A percentile compares a stretch with the other conserved stretches of the same genome.
These are phyloP conservation scores for Jimgerdemannia lactiflua DNA, from an alignment of 192 early-diverging fungal genomes.

Conservation along the genomic window DNA sequence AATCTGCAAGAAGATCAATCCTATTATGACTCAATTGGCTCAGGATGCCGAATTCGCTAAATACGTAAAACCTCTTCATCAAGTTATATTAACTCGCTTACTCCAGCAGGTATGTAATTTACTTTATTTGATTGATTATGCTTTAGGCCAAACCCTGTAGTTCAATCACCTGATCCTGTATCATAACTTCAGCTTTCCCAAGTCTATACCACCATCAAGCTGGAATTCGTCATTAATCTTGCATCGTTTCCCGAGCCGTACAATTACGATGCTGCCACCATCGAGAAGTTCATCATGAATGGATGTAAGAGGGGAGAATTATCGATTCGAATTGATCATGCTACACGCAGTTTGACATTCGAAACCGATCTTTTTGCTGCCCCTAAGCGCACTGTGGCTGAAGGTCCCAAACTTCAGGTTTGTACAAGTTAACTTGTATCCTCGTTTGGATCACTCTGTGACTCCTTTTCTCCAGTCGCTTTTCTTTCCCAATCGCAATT, in stretches of 20 bases:
- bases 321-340: constrained; percentile 93
- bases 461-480: background rate
- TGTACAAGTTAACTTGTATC: background rate
- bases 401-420: constrained; percentile 72
- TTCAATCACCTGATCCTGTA: too few relatives aligned
- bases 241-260: constrained; percentile 85
- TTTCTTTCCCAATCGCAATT: background rate
- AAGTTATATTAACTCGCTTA: constrained; percentile 95
- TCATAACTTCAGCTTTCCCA: constrained; percentile 65
- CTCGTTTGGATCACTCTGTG: background rate
- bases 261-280: constrained; percentile 78
- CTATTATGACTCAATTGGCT: constrained; percentile 73
- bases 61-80: constrained; percentile 93
- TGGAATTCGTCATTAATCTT: constrained; percentile 89
- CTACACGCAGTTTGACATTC: constrained; percentile 85
- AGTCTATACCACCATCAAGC: constrained; percentile 96
- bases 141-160: background rate
- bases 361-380: constrained; percentile 88
- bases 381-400: constrained; percentile 70
- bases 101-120: constrained; percentile 67
- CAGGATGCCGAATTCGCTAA: constrained; percentile 75
- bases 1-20: constrained; percentile 96
- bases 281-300: constrained; percentile 99
- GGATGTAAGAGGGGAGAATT: constrained; percentile 96
- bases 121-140: background rate